These are phyloP conservation scores for Medicago ruthenica DNA, from an alignment of 306 rosid genomes.

Conservation along the genomic window DNA sequence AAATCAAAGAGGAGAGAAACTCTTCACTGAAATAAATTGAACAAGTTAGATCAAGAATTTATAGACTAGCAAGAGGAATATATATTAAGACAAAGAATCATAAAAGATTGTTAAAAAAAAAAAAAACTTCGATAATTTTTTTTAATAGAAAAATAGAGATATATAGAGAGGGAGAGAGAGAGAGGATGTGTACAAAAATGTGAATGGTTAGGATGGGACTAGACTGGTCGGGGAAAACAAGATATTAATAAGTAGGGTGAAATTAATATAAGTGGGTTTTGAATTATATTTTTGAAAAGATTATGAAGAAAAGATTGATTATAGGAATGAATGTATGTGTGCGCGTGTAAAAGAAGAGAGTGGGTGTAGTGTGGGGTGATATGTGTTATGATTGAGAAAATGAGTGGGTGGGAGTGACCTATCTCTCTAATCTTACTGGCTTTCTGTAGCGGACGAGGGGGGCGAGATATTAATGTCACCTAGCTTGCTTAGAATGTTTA, in stretches of 20 bases:
- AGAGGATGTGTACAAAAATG: conserved; percentile 58
- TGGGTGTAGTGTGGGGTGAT: conserved; percentile 41
- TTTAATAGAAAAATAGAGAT: conserved; percentile 2
- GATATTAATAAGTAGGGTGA: conserved; percentile 52
- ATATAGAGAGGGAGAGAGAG: conserved; percentile 1
- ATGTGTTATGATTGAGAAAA: conserved; percentile 90
- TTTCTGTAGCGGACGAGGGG: conserved; percentile 95
- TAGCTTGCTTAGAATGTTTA: conserved; percentile 55
- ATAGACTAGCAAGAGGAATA: conserved; percentile 37
- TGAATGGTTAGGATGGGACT: conserved; percentile 85
- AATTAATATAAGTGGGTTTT: neutral
- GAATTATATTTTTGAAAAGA: conserved; percentile 15
- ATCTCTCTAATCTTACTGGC: conserved; percentile 61
- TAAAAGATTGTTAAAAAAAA: conserved; percentile 32
- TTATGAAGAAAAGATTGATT: conserved; percentile 53
- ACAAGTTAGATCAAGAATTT: conserved; percentile 44
- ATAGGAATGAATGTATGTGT: conserved; percentile 37
- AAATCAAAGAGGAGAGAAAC: conserved; percentile 50
- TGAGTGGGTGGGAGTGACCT: conserved; percentile 95
- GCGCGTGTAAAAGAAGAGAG: conserved; percentile 54
- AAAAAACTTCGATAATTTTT: conserved; percentile 11
- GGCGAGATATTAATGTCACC: conserved; percentile 72
- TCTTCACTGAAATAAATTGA: conserved; percentile 45
- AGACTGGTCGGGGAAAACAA: conserved; percentile 81
- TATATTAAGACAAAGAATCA: conserved; percentile 31